Evolutionary conservation across 495 filamentous ascomycete genomes (phyloP).

Genomic region (Sphaerosporella brunnea): DNA sequence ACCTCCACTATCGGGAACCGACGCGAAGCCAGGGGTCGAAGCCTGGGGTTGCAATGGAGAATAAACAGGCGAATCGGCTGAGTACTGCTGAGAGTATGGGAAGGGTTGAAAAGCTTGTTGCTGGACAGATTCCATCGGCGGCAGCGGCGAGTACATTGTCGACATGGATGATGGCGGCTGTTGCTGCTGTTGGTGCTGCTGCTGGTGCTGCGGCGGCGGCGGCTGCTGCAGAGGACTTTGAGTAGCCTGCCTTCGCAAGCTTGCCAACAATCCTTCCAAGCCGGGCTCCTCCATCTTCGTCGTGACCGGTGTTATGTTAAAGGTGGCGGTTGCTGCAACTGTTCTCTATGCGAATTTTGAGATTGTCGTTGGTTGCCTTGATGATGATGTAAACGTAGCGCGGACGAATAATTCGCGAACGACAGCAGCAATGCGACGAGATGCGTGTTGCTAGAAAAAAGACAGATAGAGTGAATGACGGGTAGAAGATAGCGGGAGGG

Average conservation of each 20-base stretch:
- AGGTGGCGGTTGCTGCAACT: too few relatives aligned
- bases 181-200: constrained; percentile 16
- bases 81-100: constrained; percentile 23
- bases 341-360: too few relatives aligned
- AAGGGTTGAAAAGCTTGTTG: constrained; percentile 21
- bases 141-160: constrained; percentile 10
- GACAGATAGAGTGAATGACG: too few relatives aligned
- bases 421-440: too few relatives aligned
- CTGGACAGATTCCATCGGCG: constrained; percentile 16
- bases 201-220: background rate
- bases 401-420: too few relatives aligned
- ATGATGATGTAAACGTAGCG: too few relatives aligned
- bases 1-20: background rate
- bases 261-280: constrained; percentile 21
- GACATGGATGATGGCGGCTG: constrained; percentile 12
- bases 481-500: too few relatives aligned
- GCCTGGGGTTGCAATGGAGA: background rate
- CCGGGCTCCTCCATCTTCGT: background rate
- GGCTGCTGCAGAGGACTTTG: constrained; percentile 22
- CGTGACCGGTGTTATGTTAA: too few relatives aligned
- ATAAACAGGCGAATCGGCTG: constrained; percentile 4
- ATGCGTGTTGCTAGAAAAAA: too few relatives aligned
- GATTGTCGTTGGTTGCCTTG: too few relatives aligned
- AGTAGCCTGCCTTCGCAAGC: constrained; percentile 20
- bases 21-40: background rate